A percentile compares a stretch with the other conserved stretches of the same genome.
phyloP scores from a whole-genome alignment of 169 alveolate genomes.

The Plasmodium fragile region DNA sequence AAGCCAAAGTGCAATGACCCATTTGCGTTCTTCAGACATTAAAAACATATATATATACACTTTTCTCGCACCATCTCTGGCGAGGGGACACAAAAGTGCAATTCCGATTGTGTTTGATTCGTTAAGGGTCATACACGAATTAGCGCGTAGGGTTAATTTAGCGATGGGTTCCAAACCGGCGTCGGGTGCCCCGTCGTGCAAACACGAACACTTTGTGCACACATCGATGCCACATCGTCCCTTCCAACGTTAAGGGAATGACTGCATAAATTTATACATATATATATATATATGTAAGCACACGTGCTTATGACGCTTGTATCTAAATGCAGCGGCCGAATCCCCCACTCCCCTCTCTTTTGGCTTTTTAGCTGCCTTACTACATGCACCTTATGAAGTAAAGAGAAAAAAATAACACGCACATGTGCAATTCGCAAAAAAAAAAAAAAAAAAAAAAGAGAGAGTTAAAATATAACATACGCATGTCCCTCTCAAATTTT shows the following conservation, averaged over 20 bases:
- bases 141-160: neutral
- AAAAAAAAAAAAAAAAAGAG: neutral
- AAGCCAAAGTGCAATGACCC: neutral
- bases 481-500: neutral
- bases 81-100: neutral
- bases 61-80: neutral
- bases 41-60: neutral
- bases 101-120: neutral
- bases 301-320: neutral
- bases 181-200: neutral
- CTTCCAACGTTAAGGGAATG: neutral
- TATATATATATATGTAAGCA: neutral
- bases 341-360: neutral
- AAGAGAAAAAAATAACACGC: neutral
- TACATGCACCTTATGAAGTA: neutral
- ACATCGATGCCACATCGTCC: neutral
- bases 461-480: slow-evolving; percentile 3
- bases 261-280: neutral
- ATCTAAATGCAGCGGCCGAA: neutral
- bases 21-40: neutral
- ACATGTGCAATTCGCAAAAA: neutral
- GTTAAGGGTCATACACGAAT: neutral
- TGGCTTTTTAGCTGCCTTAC: neutral
- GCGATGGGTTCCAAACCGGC: neutral
- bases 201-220: neutral